Conservation (phyloP, 2,329 filamentous ascomycete species). For the Penicillium sp. region DNA sequence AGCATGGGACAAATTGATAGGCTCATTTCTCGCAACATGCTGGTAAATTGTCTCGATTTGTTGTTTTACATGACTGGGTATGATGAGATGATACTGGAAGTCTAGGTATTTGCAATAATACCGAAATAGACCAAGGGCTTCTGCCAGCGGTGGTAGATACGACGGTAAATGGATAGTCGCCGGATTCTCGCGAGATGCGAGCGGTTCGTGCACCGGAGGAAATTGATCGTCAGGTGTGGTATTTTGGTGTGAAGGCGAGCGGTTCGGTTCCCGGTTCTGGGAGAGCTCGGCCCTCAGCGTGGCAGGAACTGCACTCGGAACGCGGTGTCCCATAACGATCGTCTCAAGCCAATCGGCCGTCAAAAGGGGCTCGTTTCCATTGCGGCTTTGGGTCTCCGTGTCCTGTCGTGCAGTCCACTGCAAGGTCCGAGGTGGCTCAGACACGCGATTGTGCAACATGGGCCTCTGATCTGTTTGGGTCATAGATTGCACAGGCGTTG, state of each 20-base stretch:
- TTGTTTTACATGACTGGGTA: constrained; percentile 24
- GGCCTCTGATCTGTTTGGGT: not conserved
- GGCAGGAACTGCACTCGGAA: constrained; percentile 25
- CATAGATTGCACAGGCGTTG: not conserved
- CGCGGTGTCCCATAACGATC: constrained; percentile 32
- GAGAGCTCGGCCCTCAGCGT: constrained; percentile 21
- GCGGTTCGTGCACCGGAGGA: not conserved
- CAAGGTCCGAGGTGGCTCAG: not conserved
- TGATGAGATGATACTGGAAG: constrained; percentile 40
- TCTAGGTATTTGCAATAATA: constrained; percentile 38
- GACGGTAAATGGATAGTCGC: constrained; percentile 20
- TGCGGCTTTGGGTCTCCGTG: not conserved
- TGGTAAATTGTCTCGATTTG: constrained; percentile 35
- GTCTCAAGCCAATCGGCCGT: constrained; percentile 33
- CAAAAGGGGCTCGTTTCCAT: constrained; percentile 20
- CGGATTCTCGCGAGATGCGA: constrained; percentile 23
- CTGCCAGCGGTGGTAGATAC: constrained; percentile 31
- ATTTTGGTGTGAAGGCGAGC: not conserved
- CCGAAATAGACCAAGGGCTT: constrained; percentile 32
- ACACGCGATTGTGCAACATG: not conserved
- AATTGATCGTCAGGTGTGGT: not conserved
- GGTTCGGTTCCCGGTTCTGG: not conserved
- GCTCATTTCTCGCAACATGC: constrained; percentile 17
- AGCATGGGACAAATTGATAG: constrained; percentile 29
- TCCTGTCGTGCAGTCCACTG: not conserved